A percentile compares a stretch with the other conserved stretches of the same genome.
These are phyloP conservation scores for Aquilaria agallochum DNA, from an alignment of 441 rosid species.

Conservation along the genomic window DNA sequence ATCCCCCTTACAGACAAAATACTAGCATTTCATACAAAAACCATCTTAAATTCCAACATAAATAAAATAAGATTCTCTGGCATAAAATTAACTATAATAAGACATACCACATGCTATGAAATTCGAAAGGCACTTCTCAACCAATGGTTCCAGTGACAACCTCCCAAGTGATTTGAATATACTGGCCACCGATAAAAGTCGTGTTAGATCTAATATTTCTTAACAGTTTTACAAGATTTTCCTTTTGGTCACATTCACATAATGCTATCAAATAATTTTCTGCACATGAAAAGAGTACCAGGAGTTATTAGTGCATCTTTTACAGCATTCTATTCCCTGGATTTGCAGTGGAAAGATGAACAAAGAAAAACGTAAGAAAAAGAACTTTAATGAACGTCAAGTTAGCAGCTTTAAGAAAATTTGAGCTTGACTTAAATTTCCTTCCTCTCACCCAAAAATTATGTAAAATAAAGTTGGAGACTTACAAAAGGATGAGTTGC, in stretches of 20 bases:
- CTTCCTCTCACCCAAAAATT: too few species aligned
- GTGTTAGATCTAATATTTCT: constrained; percentile 57
- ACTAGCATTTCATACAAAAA: too few species aligned
- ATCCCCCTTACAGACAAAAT: too few species aligned
- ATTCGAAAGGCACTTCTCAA: constrained; percentile 49
- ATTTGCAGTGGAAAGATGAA: too few species aligned
- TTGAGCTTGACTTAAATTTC: too few species aligned
- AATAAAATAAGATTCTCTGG: background rate
- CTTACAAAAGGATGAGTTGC: constrained; percentile 4
- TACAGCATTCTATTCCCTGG: too few species aligned
- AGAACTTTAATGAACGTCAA: too few species aligned
- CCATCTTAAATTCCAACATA: too few species aligned
- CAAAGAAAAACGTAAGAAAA: too few species aligned
- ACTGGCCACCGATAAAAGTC: constrained; percentile 40
- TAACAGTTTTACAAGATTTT: constrained; percentile 49
- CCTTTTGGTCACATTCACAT: constrained; percentile 52
- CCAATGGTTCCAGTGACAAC: constrained; percentile 44
- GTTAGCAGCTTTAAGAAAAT: too few species aligned
- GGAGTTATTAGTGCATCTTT: too few species aligned
- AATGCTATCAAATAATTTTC: constrained; percentile 76
- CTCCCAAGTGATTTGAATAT: constrained; percentile 70
- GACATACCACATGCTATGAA: constrained; percentile 47
- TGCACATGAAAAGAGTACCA: constrained; percentile 20
- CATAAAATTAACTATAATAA: constrained; percentile 8
- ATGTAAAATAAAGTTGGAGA: too few species aligned